Evolutionary conservation across 1,284 basidiomycete species (phyloP).

Genomic region (Leccinum ambiguum): DNA sequence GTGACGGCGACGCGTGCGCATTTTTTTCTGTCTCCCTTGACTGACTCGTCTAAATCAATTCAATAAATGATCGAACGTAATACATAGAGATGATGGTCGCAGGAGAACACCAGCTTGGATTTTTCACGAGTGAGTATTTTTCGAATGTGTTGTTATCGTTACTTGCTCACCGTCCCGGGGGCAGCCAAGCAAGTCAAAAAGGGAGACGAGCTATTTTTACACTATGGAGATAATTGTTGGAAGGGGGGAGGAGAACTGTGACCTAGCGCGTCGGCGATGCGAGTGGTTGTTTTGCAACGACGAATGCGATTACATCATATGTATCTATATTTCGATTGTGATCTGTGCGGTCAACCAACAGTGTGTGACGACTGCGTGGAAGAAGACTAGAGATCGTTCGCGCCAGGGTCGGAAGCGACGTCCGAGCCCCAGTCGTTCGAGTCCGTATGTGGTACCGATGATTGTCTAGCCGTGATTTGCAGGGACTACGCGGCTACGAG

Average conservation of each 20-base stretch:
- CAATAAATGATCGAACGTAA: background rate
- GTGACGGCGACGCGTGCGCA: constrained; percentile 41
- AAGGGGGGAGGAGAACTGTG: background rate
- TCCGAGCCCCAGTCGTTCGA: no score
- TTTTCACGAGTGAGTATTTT: constrained; percentile 42
- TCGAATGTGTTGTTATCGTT: background rate
- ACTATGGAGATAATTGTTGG: constrained; percentile 38
- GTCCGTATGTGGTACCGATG: no score
- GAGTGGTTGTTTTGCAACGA: no score
- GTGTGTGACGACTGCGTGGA: no score
- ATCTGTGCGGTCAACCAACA: no score
- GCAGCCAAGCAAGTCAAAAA: constrained; percentile 35
- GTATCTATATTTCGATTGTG: no score
- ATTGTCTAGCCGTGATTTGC: no score
- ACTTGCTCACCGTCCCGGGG: background rate
- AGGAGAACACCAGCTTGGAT: constrained; percentile 50
- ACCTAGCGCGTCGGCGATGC: background rate
- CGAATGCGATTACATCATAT: no score
- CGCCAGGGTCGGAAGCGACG: no score
- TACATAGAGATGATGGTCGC: constrained; percentile 35
- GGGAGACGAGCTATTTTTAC: constrained; percentile 44
- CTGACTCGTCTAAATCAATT: constrained; percentile 21
- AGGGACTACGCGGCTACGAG: no score
- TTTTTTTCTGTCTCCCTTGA: background rate
- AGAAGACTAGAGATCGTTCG: no score